Evolutionary conservation across 2,329 filamentous ascomycete species (phyloP), one percentile per base, ranked within the genome.

Genomic region (Pleurostoma richardsiae): DNA sequence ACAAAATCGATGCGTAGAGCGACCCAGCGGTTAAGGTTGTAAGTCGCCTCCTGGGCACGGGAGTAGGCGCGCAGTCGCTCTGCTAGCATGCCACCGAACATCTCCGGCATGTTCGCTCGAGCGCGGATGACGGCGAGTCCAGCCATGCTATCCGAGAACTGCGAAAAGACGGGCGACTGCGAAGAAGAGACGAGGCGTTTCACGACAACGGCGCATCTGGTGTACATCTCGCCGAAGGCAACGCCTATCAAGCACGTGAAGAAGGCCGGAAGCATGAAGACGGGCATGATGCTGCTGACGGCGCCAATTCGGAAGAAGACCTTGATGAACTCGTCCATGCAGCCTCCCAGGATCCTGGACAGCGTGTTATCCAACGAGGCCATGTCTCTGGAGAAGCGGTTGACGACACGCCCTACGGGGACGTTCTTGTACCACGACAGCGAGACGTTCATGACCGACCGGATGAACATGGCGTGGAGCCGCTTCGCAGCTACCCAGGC

Each of bases 11-110:
- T 66, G 4, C 78, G 72, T 38, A 80, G 67, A 1, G 71, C 68
- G 3, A 82, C 73, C 78, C 78, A 82, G 6, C 78, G 72, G 55
- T 82, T 82, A 49, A 72, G 73, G 57, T 79, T 80, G 51, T 70
- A 79, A 41, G 70, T 72, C 1, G 76, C 64, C 54, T 80, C 75
- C 1, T 67, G 62, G 0, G 74, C 65, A 5, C 69, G 68, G 8
- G 72, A 68, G 59, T 71, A 76, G 1, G 69, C 57, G 2, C 72
- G 66, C 30, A 81, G 50, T 52, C 74, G 74, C 29, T 73, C 64
- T 1, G 77, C 76, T n/a, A 81, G 59, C 31, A 75, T 67, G 29
- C 69, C 59, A 8, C 68, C 63, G 46, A 80, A 81, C 1, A 65
- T 66, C 29, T 67, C 59, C 7, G 71, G 61, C 69, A 79, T 76